phyloP scores from a whole-genome alignment of 495 filamentous ascomycete genomes.

The Penicillium cinerascens region DNA sequence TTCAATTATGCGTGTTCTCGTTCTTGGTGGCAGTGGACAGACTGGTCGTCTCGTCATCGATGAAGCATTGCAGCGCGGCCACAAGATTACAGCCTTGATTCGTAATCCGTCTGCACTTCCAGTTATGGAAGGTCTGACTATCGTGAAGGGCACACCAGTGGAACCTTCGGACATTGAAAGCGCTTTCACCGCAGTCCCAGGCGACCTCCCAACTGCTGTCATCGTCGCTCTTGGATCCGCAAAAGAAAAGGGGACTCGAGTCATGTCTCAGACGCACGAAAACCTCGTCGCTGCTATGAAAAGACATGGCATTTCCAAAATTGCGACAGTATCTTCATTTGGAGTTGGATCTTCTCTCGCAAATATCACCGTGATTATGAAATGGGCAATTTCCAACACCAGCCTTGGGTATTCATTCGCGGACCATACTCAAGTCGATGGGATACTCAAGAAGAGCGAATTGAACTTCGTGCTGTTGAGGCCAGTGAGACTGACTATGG shows the following conservation, averaged over 20 bases:
- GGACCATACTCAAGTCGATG: constrained; percentile 36
- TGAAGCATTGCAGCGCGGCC: constrained; percentile 36
- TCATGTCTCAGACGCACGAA: constrained; percentile 24
- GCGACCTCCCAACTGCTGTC: constrained; percentile 24
- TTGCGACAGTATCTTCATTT: constrained; percentile 37
- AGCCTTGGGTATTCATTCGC: constrained; percentile 27
- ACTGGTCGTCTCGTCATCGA: constrained; percentile 40
- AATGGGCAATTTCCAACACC: constrained; percentile 26
- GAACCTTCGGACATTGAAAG: constrained; percentile 30
- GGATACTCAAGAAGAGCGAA: constrained; percentile 19
- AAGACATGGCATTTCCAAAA: constrained; percentile 27
- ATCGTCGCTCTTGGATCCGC: constrained; percentile 33
- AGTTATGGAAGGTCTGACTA: constrained; percentile 22
- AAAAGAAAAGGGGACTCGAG: constrained; percentile 25
- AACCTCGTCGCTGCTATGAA: constrained; percentile 37
- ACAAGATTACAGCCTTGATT: constrained; percentile 41
- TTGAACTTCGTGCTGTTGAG: constrained; percentile 33
- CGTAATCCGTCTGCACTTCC: constrained; percentile 30
- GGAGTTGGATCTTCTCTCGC: constrained; percentile 32
- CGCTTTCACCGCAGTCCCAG: constrained; percentile 23
- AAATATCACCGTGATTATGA: constrained; percentile 31
- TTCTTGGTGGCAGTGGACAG: constrained; percentile 42
- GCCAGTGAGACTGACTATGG: constrained; percentile 32
- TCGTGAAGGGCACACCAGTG: constrained; percentile 38
- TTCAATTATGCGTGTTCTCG: constrained; percentile 38